Evolutionary conservation across 2,329 filamentous ascomycete species (phyloP).

Genomic region (Samsoniella hepiali): DNA sequence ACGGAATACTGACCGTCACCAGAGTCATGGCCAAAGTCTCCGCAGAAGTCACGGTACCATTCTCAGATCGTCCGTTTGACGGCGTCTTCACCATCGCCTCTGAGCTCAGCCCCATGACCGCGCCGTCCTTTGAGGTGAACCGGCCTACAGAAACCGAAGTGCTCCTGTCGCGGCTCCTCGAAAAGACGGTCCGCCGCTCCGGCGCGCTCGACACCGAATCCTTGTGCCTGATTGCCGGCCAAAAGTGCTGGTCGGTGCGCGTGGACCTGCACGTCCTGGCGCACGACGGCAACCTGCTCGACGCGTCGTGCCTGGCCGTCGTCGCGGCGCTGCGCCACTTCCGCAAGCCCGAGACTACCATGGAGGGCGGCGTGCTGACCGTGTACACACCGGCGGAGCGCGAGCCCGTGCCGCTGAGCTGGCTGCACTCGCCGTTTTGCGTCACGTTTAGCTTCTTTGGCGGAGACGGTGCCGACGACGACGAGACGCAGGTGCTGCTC

Average conservation of each 20-base stretch:
- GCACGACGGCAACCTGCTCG: slow-evolving; percentile 86
- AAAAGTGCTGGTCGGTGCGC: slow-evolving; percentile 87
- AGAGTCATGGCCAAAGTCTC: slow-evolving; percentile 84
- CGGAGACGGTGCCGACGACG: slow-evolving; percentile 56
- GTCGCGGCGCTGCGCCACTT: slow-evolving; percentile 90
- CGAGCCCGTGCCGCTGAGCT: slow-evolving; percentile 83
- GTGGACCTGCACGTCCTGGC: slow-evolving; percentile 90
- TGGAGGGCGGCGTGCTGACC: slow-evolving; percentile 79
- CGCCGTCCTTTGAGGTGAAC: slow-evolving; percentile 83
- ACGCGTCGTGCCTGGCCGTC: slow-evolving; percentile 80
- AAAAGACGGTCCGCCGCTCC: slow-evolving; percentile 90
- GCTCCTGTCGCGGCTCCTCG: slow-evolving; percentile 80
- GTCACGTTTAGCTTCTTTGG: slow-evolving; percentile 85
- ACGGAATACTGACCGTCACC: slow-evolving; percentile 12
- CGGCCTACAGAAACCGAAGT: slow-evolving; percentile 80
- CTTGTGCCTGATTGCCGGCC: slow-evolving; percentile 84
- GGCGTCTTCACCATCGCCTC: slow-evolving; percentile 90
- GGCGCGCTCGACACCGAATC: slow-evolving; percentile 94
- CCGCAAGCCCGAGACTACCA: slow-evolving; percentile 80
- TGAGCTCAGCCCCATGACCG: slow-evolving; percentile 89
- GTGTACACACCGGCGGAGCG: slow-evolving; percentile 82
- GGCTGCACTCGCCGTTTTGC: slow-evolving; percentile 89
- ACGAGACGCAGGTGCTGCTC: slow-evolving; percentile 50
- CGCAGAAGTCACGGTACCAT: slow-evolving; percentile 82
- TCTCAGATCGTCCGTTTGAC: slow-evolving; percentile 86